Evolutionary conservation across 2,329 filamentous ascomycete genomes (phyloP), one percentile per base, ranked within the genome.

Genomic region (Dothiorella sarmentorum): DNA sequence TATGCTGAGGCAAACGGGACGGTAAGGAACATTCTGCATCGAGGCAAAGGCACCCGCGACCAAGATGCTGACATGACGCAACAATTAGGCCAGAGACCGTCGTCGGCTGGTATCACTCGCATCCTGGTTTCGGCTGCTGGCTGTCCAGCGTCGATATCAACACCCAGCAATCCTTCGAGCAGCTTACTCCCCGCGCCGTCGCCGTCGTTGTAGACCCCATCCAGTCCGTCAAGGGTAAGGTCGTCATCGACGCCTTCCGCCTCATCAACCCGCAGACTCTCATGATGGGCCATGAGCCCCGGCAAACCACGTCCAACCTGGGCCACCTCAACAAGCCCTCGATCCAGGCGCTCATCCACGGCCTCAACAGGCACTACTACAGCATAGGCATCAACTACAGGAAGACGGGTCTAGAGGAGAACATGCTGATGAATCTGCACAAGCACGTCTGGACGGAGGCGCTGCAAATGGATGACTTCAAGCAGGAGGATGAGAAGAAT

Each of bases 391-490:
- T 99, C 79, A 92, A 97, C 78, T 99, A 99, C 78, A 84, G 93
- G 71, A 99, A 99, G 81, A 96, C 93, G 0, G 93, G 91, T 1
- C 81, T 99, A 52, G 94, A 99, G 75, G 95, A 99, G 81, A 97
- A 96, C 76, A 99, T 99, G 94, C 77, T 99, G 69, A 99, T 99
- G 95, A 99, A 99, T 73, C 80, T 99, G 65, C 94, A 99, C 83
- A 99, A 99, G 82, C 94, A 97, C 67, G 92, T 97, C 43, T 99
- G 94, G 94, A 99, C 95, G 0, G 94, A 99, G 75, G 94, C 93
- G 4, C 76, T 99, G 64, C 86, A 96, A 73, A 97, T 99, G 91
- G 90, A 93, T 61, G 92, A 97, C 75, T 99, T 99, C 82, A 84
- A 87, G 64, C 79, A 85, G 59, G 93, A 97, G 72, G 90, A 87